A percentile compares a stretch with the other conserved stretches of the same genome.
phyloP scores from a whole-genome alignment of 2,329 filamentous ascomycete species.

The Lachnellula arida region DNA sequence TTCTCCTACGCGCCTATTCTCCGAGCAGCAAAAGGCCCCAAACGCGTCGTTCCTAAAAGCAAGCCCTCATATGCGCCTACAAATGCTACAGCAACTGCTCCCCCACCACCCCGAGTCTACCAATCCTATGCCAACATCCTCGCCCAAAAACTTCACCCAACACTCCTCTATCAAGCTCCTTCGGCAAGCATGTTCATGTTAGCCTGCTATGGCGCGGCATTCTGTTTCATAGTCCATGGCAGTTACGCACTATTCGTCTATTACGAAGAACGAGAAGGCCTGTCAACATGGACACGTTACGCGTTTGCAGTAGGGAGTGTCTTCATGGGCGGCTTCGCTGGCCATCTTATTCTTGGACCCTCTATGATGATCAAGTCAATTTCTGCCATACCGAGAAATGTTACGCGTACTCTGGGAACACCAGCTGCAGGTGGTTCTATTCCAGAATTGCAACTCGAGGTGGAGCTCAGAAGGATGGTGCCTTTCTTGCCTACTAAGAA shows the following conservation, averaged over 20 bases:
- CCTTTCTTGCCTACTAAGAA: conserved; percentile 28
- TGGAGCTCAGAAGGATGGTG: conserved; percentile 36
- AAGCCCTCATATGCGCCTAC: not conserved
- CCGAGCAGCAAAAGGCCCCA: conserved; percentile 14
- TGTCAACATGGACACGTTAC: conserved; percentile 52
- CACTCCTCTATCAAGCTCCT: conserved; percentile 60
- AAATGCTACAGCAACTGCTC: not conserved
- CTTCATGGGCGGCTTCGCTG: conserved; percentile 55
- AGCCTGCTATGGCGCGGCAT: conserved; percentile 52
- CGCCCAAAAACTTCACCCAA: conserved; percentile 49
- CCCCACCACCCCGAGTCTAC: conserved; percentile 18
- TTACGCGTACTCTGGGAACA: conserved; percentile 14
- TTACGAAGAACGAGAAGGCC: conserved; percentile 44
- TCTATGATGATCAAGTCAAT: conserved; percentile 49
- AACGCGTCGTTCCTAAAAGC: conserved; percentile 3
- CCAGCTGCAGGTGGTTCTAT: conserved; percentile 3
- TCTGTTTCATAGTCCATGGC: conserved; percentile 49
- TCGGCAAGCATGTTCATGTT: conserved; percentile 60
- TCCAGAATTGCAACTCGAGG: conserved; percentile 44
- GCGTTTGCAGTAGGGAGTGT: conserved; percentile 55
- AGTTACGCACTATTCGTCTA: conserved; percentile 48
- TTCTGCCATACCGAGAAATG: conserved; percentile 22
- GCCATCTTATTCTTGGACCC: conserved; percentile 54
- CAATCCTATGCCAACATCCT: conserved; percentile 50
- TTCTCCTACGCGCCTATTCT: conserved; percentile 21